Conservation (phyloP, 2,329 filamentous ascomycete species). For the Aureobasidium sp. region DNA sequence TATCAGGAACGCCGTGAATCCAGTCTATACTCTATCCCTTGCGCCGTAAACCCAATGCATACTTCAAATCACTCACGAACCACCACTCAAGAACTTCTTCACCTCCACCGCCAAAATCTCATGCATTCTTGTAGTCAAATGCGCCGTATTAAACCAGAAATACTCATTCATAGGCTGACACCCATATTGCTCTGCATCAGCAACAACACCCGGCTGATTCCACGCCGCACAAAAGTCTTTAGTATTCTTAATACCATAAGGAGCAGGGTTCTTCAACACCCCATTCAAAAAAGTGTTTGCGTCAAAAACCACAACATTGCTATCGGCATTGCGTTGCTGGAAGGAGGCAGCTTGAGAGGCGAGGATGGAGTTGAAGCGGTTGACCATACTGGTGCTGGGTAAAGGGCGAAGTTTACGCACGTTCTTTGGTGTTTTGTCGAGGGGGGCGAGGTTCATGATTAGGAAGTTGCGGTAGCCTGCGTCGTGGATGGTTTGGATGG, state of each 20-base stretch:
- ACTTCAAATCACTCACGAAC: too few species aligned
- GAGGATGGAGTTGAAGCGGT: conserved; percentile 36
- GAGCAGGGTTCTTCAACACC: neutral
- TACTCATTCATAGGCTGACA: conserved; percentile 37
- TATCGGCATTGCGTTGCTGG: conserved; percentile 22
- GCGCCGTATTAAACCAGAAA: conserved; percentile 42
- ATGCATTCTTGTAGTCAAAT: conserved; percentile 37
- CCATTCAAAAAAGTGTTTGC: neutral
- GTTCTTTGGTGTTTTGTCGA: conserved; percentile 38
- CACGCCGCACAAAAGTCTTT: conserved; percentile 38
- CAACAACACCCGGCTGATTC: conserved; percentile 37
- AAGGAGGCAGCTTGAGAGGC: conserved; percentile 29
- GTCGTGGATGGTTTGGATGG: conserved; percentile 32
- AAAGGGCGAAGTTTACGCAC: conserved; percentile 24
- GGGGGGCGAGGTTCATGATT: conserved; percentile 44
- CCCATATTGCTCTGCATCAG: conserved; percentile 36
- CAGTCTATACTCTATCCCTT: too few species aligned
- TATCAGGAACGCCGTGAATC: too few species aligned
- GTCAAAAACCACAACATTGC: conserved; percentile 24
- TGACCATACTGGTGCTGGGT: conserved; percentile 40
- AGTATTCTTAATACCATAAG: conserved; percentile 38
- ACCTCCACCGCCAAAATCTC: conserved; percentile 25
- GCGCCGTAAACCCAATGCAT: too few species aligned
- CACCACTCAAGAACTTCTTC: neutral
- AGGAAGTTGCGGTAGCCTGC: conserved; percentile 40